phyloP scores from a whole-genome alignment of 2,329 filamentous ascomycete species.

The Beauveria sp. region DNA sequence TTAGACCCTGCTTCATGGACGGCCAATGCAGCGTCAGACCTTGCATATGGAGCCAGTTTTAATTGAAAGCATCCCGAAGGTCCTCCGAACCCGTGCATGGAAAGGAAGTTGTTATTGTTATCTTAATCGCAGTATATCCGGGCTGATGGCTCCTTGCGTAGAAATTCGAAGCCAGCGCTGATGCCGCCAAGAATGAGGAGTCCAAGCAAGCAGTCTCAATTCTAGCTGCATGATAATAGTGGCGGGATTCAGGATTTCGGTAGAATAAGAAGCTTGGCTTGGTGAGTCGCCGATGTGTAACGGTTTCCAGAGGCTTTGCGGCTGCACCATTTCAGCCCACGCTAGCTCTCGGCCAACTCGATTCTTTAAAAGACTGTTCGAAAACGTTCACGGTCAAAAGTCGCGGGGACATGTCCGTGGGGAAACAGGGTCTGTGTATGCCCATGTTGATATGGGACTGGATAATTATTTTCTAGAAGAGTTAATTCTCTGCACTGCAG shows the following conservation, averaged over 20 bases:
- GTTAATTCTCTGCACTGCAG: background rate
- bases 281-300: background rate
- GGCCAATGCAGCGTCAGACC: background rate
- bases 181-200: background rate
- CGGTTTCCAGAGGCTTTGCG: background rate
- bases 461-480: background rate
- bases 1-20: background rate
- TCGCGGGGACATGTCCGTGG: background rate
- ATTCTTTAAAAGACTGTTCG: background rate
- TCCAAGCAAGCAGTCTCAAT: background rate
- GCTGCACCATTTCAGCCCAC: background rate
- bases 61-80: background rate
- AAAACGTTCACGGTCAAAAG: background rate
- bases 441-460: too few species aligned
- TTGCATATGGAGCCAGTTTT: background rate
- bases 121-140: background rate
- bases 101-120: background rate
- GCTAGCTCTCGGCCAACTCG: background rate
- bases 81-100: background rate
- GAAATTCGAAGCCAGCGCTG: background rate
- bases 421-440: background rate
- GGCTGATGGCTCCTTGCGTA: background rate
- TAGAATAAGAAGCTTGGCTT: background rate
- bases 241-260: slow-evolving; percentile 3
- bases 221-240: background rate